Base-by-base conservation (phyloP, 163 green algal species). In the Prototheca wickerhamii region DNA sequence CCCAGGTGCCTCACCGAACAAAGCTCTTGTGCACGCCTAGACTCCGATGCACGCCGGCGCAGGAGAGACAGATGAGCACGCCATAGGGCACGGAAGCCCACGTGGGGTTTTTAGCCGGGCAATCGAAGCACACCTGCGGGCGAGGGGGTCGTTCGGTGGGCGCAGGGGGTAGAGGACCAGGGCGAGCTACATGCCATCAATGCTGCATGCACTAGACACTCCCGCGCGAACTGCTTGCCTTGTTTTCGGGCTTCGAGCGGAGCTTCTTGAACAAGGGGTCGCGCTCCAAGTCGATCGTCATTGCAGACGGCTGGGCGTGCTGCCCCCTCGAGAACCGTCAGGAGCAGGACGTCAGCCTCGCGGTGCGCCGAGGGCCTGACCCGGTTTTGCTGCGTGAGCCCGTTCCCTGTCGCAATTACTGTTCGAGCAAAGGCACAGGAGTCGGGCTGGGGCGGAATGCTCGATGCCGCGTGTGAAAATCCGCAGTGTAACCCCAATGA, bases 11-110 rank as follows among this genome's bases (percentile, higher is more conserved):
- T 50, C 61, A 94, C 82, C 93, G 83, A 28, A 99, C 91, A 63
- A 98, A 98, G 66, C 75, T 91, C 23, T 98, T 71, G 73, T 98
- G 92, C 60, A 98, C 91, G 31, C 92, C 94, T 29, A 98, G 74
- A 49, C 70, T 86, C 5, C 94, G 78, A 73, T 99, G 94, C 34
- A 95, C 81, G 34, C 92, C 91, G 1, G 88, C 87, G 74, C 94
- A 99, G 32, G 88, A 85, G 0, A 99, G 76, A 75, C 94, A 99
- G 42, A 99, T 92, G 74, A 95, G 96, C 4, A 98, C 86, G 29
- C 93, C 93, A 76, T 98, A 98, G 0, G 89, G 90, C 2, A 97
- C 89, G 2, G 84, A 93, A 0, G 89, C 84, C 94, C 94, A 99
- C 7, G 89, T 96, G 0, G 94, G 93, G 63, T 98, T 99, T 65